phyloP scores from a whole-genome alignment of 2,329 filamentous ascomycete species.

The Dichotomopilus funicola region DNA sequence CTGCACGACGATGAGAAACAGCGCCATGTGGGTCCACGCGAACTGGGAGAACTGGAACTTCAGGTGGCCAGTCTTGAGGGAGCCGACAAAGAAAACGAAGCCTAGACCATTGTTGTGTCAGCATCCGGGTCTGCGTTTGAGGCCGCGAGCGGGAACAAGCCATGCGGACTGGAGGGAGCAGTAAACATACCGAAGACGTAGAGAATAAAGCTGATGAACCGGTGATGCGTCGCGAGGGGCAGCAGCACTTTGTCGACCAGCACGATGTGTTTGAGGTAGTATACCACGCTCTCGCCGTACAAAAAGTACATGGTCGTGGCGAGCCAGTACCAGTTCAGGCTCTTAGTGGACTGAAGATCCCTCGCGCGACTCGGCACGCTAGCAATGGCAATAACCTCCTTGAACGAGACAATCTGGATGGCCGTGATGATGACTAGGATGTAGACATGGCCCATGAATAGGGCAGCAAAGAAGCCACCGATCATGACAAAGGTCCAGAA shows the following conservation, averaged over 20 bases:
- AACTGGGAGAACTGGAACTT: slow-evolving; percentile 99
- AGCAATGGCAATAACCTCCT: slow-evolving; percentile 97
- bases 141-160: not conserved
- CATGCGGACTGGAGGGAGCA: not conserved
- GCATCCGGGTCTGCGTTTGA: not conserved
- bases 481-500: slow-evolving; percentile 99
- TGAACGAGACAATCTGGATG: slow-evolving; percentile 95
- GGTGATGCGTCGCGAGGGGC: slow-evolving; percentile 91
- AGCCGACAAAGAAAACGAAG: slow-evolving; percentile 96
- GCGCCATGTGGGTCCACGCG: slow-evolving; percentile 98
- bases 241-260: slow-evolving; percentile 88
- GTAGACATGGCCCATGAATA: slow-evolving; percentile 97
- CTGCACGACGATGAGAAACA: slow-evolving; percentile 95
- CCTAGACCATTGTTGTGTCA: slow-evolving; percentile 43
- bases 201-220: slow-evolving; percentile 97
- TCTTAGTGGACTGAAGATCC: slow-evolving; percentile 88
- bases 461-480: slow-evolving; percentile 77
- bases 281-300: slow-evolving; percentile 97
- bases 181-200: slow-evolving; percentile 81
- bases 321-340: slow-evolving; percentile 97
- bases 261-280: slow-evolving; percentile 99
- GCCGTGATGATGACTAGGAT: slow-evolving; percentile 89
- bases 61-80: slow-evolving; percentile 91
- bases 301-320: slow-evolving; percentile 99
- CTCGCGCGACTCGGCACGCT: slow-evolving; percentile 88